phyloP scores from a whole-genome alignment of 2,329 filamentous ascomycete species.

The Paecilomyces sp. region DNA sequence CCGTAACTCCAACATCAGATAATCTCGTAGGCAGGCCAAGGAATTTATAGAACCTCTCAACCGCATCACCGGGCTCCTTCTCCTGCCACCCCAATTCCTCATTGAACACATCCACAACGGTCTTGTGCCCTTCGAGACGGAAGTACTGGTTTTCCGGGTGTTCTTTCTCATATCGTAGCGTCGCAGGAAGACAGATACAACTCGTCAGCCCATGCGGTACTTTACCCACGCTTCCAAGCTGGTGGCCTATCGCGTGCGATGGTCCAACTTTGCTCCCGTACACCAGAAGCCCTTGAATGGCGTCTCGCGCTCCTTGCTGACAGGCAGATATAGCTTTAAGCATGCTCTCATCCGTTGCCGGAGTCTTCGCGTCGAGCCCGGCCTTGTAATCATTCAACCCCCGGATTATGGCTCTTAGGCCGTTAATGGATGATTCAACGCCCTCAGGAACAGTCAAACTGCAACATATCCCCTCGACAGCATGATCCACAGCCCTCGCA shows the following conservation, averaged over 20 bases:
- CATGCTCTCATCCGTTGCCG: background rate
- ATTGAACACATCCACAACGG: slow-evolving; percentile 1
- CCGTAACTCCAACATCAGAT: slow-evolving; percentile 1
- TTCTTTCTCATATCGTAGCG: slow-evolving; percentile 1
- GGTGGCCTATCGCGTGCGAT: slow-evolving; percentile 3
- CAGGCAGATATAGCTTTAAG: slow-evolving; percentile 3
- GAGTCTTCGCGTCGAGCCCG: background rate
- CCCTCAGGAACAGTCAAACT: background rate
- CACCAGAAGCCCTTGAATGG: background rate
- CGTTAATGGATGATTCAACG: background rate
- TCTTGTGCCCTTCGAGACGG: background rate
- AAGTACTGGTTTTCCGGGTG: background rate
- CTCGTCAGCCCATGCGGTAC: background rate
- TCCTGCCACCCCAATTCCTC: slow-evolving; percentile 11
- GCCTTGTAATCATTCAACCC: background rate
- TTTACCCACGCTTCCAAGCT: background rate
- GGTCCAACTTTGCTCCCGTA: background rate
- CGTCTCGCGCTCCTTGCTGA: slow-evolving; percentile 1
- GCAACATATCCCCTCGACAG: slow-evolving; percentile 2
- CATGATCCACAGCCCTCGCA: slow-evolving; percentile 2
- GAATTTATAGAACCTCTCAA: slow-evolving; percentile 10
- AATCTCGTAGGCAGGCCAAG: slow-evolving; percentile 5
- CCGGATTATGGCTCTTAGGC: background rate
- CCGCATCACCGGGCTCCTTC: slow-evolving; percentile 18
- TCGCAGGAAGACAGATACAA: slow-evolving; percentile 1